phyloP scores from a whole-genome alignment of 768 basidiomycete species.

The Boletus reticulatus region DNA sequence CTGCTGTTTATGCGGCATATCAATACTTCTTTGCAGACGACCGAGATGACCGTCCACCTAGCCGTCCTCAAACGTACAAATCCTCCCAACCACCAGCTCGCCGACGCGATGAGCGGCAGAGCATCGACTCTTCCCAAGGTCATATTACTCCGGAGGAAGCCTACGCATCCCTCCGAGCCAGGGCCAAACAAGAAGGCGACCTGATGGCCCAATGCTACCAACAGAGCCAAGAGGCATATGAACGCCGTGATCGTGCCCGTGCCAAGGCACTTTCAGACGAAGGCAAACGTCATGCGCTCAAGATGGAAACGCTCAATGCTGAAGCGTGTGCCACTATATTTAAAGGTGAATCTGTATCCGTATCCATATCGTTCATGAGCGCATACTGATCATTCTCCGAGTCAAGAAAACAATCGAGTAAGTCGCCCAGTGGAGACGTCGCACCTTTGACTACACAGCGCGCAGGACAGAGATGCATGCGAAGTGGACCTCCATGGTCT shows the following conservation, averaged over 20 bases:
- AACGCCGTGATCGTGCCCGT: conserved; percentile 61
- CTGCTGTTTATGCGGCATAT: conserved; percentile 12
- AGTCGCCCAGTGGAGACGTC: background rate
- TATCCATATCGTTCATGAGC: conserved; percentile 12
- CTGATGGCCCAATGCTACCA: conserved; percentile 64
- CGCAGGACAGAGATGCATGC: conserved; percentile 57
- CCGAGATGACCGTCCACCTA: conserved; percentile 1
- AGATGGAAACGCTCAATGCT: conserved; percentile 75
- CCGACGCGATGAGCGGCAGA: conserved; percentile 8
- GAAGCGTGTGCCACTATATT: conserved; percentile 88
- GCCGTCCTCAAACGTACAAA: background rate
- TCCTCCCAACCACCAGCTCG: background rate
- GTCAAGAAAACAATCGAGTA: conserved; percentile 78
- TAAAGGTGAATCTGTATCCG: conserved; percentile 37
- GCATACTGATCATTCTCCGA: background rate
- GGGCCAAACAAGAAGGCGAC: conserved; percentile 77
- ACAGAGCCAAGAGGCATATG: conserved; percentile 72
- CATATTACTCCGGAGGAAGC: conserved; percentile 17
- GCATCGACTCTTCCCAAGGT: background rate
- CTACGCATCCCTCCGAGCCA: conserved; percentile 64
- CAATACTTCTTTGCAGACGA: conserved; percentile 6
- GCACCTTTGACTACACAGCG: background rate
- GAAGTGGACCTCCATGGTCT: conserved; percentile 91
- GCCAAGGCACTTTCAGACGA: conserved; percentile 81
- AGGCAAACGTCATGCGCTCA: conserved; percentile 71